Evolutionary conservation across 2,329 filamentous ascomycete genomes (phyloP).

Genomic region (Fusarium kyushuense): DNA sequence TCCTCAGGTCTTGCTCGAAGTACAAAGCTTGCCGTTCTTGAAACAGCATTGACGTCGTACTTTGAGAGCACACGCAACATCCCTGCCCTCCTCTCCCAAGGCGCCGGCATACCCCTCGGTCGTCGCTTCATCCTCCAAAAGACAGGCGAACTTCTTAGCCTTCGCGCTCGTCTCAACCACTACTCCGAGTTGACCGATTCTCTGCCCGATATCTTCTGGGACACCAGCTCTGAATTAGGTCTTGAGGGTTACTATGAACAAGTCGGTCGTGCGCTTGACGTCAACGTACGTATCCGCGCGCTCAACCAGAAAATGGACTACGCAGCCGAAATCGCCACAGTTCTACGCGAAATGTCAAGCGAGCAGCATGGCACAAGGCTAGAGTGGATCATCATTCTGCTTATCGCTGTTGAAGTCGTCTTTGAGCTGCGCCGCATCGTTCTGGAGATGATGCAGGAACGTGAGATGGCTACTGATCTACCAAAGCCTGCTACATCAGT

Average conservation of each 20-base stretch:
- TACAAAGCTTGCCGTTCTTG: slow-evolving; percentile 93
- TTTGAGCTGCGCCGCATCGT: slow-evolving; percentile 85
- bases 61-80: slow-evolving; percentile 88
- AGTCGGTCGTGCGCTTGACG: slow-evolving; percentile 89
- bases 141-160: slow-evolving; percentile 89
- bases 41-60: slow-evolving; percentile 84
- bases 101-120: slow-evolving; percentile 60
- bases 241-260: slow-evolving; percentile 96
- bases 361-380: slow-evolving; percentile 90
- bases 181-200: slow-evolving; percentile 97
- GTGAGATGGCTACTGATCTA: slow-evolving; percentile 43
- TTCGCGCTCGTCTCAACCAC: slow-evolving; percentile 93
- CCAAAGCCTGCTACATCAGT: slow-evolving; percentile 6
- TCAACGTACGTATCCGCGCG: slow-evolving; percentile 88
- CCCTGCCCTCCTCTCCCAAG: slow-evolving; percentile 79
- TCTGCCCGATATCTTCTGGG: slow-evolving; percentile 97
- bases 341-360: slow-evolving; percentile 87
- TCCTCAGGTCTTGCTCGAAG: slow-evolving; percentile 92
- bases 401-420: slow-evolving; percentile 92
- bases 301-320: slow-evolving; percentile 99
- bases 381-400: slow-evolving; percentile 94
- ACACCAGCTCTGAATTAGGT: slow-evolving; percentile 86
- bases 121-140: slow-evolving; percentile 88
- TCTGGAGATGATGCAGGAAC: slow-evolving; percentile 67
- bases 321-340: slow-evolving; percentile 91